A percentile compares a stretch with the other conserved stretches of the same genome.
phyloP scores from a whole-genome alignment of 768 basidiomycete species.

The Rhizopogon roseolus region DNA sequence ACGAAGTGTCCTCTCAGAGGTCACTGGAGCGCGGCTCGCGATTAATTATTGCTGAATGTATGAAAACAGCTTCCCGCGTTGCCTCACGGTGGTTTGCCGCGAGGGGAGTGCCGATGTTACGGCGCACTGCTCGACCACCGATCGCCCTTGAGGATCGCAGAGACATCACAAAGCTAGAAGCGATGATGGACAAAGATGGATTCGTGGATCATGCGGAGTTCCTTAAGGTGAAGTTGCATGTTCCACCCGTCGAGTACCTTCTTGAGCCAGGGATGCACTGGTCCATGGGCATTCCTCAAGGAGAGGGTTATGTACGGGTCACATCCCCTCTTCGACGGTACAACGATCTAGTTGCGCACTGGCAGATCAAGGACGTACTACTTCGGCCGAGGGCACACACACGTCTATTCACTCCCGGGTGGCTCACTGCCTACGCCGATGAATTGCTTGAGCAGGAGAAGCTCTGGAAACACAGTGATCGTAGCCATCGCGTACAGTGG shows the following conservation, averaged over 20 bases:
- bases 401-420: conserved; percentile 41
- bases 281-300: conserved; percentile 60
- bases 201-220: conserved; percentile 36
- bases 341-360: conserved; percentile 78
- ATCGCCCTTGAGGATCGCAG: conserved; percentile 23
- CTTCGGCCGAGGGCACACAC: conserved; percentile 31
- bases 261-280: conserved; percentile 61
- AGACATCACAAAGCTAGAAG: conserved; percentile 41
- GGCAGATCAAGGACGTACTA: conserved; percentile 86
- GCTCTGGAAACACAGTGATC: conserved; percentile 23
- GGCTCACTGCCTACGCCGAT: conserved; percentile 39
- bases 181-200: conserved; percentile 41
- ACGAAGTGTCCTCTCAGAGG: conserved; percentile 31
- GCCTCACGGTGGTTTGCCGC: conserved; percentile 70
- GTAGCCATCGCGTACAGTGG: conserved; percentile 37
- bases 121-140: conserved; percentile 41
- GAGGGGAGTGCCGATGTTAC: conserved; percentile 55
- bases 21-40: conserved; percentile 38
- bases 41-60: conserved; percentile 67
- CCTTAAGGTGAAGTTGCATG: conserved; percentile 27
- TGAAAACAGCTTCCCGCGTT: conserved; percentile 74
- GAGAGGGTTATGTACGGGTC: conserved; percentile 76
- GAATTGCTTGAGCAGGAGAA: conserved; percentile 34
- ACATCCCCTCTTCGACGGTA: conserved; percentile 90
- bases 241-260: conserved; percentile 37